Evolutionary conservation across 2,329 filamentous ascomycete genomes (phyloP).

Genomic region (Aspergillus neotritici): DNA sequence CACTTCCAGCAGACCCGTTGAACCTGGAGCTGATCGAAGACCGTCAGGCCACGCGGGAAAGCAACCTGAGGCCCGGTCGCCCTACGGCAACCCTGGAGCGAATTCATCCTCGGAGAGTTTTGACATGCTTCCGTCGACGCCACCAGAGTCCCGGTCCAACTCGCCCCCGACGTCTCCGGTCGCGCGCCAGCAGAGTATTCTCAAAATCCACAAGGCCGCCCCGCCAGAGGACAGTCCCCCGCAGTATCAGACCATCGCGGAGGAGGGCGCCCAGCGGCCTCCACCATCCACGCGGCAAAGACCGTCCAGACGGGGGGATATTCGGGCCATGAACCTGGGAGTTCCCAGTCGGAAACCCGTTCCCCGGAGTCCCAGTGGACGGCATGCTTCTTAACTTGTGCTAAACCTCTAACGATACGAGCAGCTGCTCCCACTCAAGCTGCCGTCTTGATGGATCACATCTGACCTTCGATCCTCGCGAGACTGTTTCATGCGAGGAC

Average conservation of each 20-base stretch:
- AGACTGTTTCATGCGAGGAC: too few species aligned
- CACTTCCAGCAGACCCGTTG: constrained; percentile 25
- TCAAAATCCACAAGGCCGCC: constrained; percentile 24
- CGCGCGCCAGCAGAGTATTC: constrained; percentile 28
- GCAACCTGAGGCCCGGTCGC: constrained; percentile 23
- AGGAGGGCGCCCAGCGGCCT: constrained; percentile 10
- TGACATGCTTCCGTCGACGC: constrained; percentile 36
- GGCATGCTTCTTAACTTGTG: background rate
- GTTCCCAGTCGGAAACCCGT: constrained; percentile 37
- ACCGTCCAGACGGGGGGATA: constrained; percentile 19
- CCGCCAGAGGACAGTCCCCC: constrained; percentile 27
- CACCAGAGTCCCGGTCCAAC: constrained; percentile 29
- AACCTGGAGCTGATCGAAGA: constrained; percentile 36
- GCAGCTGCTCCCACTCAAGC: too few species aligned
- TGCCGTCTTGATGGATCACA: too few species aligned
- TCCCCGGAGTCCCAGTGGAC: constrained; percentile 22
- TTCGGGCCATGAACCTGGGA: constrained; percentile 32
- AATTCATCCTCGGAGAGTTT: constrained; percentile 36
- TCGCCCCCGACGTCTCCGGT: constrained; percentile 29
- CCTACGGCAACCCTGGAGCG: constrained; percentile 14
- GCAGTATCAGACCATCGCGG: constrained; percentile 26
- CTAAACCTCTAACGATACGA: background rate
- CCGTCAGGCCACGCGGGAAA: constrained; percentile 27
- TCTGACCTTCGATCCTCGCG: too few species aligned
- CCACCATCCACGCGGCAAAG: constrained; percentile 13